These are phyloP conservation scores for Penicillium cinerascens DNA, from an alignment of 495 filamentous ascomycete species.

Conservation along the genomic window DNA sequence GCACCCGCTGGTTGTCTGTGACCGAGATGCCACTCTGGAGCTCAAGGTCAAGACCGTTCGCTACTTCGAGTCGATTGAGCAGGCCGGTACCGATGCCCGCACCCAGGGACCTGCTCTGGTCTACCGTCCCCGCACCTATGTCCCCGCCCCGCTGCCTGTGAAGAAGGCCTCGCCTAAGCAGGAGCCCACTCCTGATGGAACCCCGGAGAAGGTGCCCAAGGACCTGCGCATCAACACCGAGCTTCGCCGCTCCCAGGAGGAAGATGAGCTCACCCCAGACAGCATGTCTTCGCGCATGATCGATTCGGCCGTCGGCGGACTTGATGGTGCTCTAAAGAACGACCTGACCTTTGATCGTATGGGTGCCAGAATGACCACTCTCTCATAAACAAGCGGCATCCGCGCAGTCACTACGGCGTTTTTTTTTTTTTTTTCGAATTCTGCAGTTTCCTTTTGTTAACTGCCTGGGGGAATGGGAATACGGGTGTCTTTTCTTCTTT, in stretches of 20 bases:
- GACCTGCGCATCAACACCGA: constrained; percentile 47
- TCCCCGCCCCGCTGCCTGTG: constrained; percentile 30
- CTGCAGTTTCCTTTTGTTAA: constrained; percentile 4
- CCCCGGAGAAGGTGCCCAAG: constrained; percentile 36
- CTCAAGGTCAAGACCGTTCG: constrained; percentile 85
- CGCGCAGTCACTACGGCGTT: not conserved
- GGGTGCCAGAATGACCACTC: constrained; percentile 36
- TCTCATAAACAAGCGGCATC: constrained; percentile 9
- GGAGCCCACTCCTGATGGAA: constrained; percentile 25
- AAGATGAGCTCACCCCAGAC: constrained; percentile 60
- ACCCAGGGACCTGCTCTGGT: constrained; percentile 54
- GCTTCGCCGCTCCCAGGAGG: constrained; percentile 35
- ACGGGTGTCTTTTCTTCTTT: constrained; percentile 2
- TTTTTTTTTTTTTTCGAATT: not conserved
- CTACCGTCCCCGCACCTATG: constrained; percentile 40
- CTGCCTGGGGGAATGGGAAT: not conserved
- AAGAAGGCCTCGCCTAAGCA: constrained; percentile 22
- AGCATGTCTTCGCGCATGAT: constrained; percentile 65
- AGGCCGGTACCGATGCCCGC: constrained; percentile 54
- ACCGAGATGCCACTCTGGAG: constrained; percentile 81
- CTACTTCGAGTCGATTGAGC: constrained; percentile 59
- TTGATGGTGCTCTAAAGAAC: constrained; percentile 39
- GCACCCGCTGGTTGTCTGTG: constrained; percentile 75
- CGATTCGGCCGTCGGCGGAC: constrained; percentile 47
- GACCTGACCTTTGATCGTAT: constrained; percentile 44